A percentile compares a stretch with the other conserved stretches of the same genome.
These are phyloP conservation scores for Phalaenopsis equestris DNA, from an alignment of 106 monocot genomes.

Conservation along the genomic window DNA sequence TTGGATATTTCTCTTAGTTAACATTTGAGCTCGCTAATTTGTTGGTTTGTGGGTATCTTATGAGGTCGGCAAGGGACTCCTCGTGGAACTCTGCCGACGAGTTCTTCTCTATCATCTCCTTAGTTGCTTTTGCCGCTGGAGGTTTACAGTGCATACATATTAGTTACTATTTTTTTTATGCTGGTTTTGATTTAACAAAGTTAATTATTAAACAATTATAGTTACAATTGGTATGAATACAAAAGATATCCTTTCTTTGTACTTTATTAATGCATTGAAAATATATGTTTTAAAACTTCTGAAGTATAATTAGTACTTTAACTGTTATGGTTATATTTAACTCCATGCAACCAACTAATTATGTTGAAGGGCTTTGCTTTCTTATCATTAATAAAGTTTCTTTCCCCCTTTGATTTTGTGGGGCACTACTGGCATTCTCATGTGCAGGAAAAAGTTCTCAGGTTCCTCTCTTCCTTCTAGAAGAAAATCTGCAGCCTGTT, in stretches of 20 bases:
- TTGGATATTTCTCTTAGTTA: too few species aligned
- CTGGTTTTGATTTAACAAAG: not conserved
- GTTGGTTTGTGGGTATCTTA: too few species aligned
- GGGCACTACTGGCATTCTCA: not conserved
- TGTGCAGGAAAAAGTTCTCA: slow-evolving; percentile 78
- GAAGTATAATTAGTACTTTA: not conserved
- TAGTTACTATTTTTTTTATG: too few species aligned
- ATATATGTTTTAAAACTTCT: slow-evolving; percentile 1
- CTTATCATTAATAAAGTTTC: not conserved
- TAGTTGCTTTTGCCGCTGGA: too few species aligned
- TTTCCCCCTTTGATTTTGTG: not conserved
- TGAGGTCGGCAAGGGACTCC: too few species aligned
- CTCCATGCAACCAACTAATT: too few species aligned
- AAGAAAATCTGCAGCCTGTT: slow-evolving; percentile 74
- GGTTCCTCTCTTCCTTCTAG: slow-evolving; percentile 76
- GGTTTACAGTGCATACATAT: too few species aligned
- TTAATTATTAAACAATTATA: not conserved
- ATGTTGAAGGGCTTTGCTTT: not conserved
- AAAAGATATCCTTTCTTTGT: not conserved
- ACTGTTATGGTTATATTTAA: too few species aligned
- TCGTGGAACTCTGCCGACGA: too few species aligned
- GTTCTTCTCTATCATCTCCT: too few species aligned
- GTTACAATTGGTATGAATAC: not conserved
- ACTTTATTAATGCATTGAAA: slow-evolving; percentile 1
- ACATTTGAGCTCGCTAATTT: too few species aligned